Evolutionary conservation across 805 yeast species (phyloP), one percentile per base, ranked within the genome.

Genomic region (Cyberlindnera bimundalis): DNA sequence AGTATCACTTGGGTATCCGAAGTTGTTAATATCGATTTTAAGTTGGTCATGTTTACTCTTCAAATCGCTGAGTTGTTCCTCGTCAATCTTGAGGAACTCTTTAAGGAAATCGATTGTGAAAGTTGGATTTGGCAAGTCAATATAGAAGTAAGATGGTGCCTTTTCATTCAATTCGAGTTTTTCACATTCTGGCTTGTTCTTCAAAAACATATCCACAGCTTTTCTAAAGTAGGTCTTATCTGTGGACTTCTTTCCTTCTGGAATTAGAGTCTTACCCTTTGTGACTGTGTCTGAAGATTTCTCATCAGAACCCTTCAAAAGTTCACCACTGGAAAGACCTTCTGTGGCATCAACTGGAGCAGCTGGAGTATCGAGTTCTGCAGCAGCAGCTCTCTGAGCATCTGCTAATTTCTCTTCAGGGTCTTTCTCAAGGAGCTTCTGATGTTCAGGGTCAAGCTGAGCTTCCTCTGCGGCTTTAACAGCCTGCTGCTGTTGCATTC

Each of bases 81-180:
- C 43, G 8, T 43, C 32, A 9, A 56, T 40, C 24, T 52, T 37
- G 11, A 52, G 32, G 35, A 47, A 45, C 5, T 35, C 16, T 2
- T 35, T 16, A 4, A 56, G 34, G 42, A 54, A 56, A 1, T 56
- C 60, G 32, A 56, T 51, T 10, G 48, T 54, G 50, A 56, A 56
- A 1, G 60, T 52, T 36, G 57, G 56, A 25, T 42, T 45, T 28
- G 60, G 60, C 4, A 56, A n/a, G 38, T 56, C 59, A 20, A 54
- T 37, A 35, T 54, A 56, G 34, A 13, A 56, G 38, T 52, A 52
- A 3, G 60, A 56, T 19, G 60, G 59, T 1, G 60, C 60, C 37
- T 48, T 49, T 6, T 43, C 58, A 6, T 35, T 35, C 9, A 56
- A 32, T 21, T 45, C 46, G 10, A 56, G 18, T 5, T 38, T 14